These are phyloP conservation scores for Malus asiatica DNA, from an alignment of 306 rosid genomes.

Conservation along the genomic window DNA sequence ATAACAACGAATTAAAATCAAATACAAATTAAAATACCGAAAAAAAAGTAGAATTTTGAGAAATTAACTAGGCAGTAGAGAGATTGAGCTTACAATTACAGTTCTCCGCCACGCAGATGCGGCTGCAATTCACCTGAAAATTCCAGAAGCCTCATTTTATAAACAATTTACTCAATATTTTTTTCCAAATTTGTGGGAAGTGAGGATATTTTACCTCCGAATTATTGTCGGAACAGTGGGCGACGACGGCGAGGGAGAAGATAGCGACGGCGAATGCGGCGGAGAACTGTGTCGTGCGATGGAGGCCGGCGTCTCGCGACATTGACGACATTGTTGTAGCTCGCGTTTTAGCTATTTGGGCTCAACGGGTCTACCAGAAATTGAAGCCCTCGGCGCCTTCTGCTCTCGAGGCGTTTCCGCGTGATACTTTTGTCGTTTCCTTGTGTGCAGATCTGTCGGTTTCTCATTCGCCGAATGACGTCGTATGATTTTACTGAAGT, in stretches of 20 bases:
- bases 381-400: not conserved
- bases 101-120: slow-evolving; percentile 41
- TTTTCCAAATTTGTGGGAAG: not conserved
- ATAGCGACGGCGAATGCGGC: slow-evolving; percentile 23
- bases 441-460: not conserved
- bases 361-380: not conserved
- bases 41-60: not conserved
- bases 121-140: slow-evolving; percentile 57
- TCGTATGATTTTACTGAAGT: not conserved
- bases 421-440: not conserved
- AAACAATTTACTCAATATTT: not conserved
- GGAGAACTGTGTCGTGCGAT: slow-evolving; percentile 25
- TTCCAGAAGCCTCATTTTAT: not conserved
- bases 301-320: slow-evolving; percentile 4
- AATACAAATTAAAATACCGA: not conserved
- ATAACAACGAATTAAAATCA: not conserved
- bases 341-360: not conserved
- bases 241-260: slow-evolving; percentile 25
- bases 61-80: not conserved
- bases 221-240: slow-evolving; percentile 30
- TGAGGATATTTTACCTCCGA: slow-evolving; percentile 29
- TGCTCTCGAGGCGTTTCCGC: not conserved
- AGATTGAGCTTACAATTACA: slow-evolving; percentile 51
- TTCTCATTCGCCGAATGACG: not conserved
- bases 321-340: not conserved